These are phyloP conservation scores for thale cress (Arabidopsis thaliana) DNA, from an alignment of 345 rosid species.

Conservation along the genomic window TAIR10.1 NC_003076.8:22212501-22213000, in stretches of 20 bases:
- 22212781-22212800: not conserved
- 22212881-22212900: constrained; percentile 57
- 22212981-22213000: constrained; percentile 74
- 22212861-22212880: constrained; percentile 61
- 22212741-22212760: not conserved
- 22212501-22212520: not conserved
- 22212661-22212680: constrained; percentile 91
- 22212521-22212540: constrained; percentile 20
- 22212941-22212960: constrained; percentile 74
- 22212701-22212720: constrained; percentile 84
- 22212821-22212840: constrained; percentile 97
- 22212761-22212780: not conserved
- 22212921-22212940: constrained; percentile 87
- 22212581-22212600: constrained; percentile 97
- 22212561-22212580: constrained; percentile 99
- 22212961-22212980: constrained; percentile 74
- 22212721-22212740: not conserved
- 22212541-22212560: constrained; percentile 84
- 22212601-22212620: constrained; percentile 88
- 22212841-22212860: constrained; percentile 82
- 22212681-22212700: constrained; percentile 90
- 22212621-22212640: constrained; percentile 82
- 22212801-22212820: constrained; percentile 74
- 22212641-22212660: constrained; percentile 89
- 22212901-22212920: constrained; percentile 70